Evolutionary conservation across 257 asterid genomes (phyloP), one percentile per base, ranked within the genome.

Genomic region (Leonotis leonurus): DNA sequence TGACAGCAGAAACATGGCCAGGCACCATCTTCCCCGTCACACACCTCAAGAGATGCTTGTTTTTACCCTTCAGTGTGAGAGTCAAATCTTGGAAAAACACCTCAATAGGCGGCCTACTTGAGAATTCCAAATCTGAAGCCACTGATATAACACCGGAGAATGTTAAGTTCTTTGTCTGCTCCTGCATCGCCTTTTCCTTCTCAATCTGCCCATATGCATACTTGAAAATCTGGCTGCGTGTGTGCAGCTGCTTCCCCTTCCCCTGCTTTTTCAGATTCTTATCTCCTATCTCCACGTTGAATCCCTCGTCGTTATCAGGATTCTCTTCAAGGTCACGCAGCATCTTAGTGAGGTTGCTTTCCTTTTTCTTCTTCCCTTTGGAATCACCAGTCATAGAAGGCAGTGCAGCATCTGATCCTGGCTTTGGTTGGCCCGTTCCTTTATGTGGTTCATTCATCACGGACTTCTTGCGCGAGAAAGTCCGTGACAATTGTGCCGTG

Each of bases 1-100:
- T 92, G 17, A 89, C 90, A 74, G 99, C 99, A 39, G 99, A 84
- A 30, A 92, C 85, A n/a, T 88, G 85, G 68, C 95, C 90, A 25
- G 97, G 93, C 73, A 54, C 70, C 56, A 92, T 84, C 71, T 83
- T 88, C 20, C 99, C 99, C 0, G 75, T 84, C 51, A 86, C 75
- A 26, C 82, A 85, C 80, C 93, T 81, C 62, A 92, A 80, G 54
- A 92, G 88, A 67, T 69, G 82, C 62, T 72, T 85, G 70, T 83
- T 78, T 70, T 83, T 79, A 25, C 85, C 85, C 57, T 86, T 92
- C 78, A 92, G 64, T 14, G 88, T 75, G 66, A 92, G 93, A 1
- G 95, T 86, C 17, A 92, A 79, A 69, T 89, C 83, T 67, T 74
- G 80, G 66, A 92, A 89, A 49, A 70, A 55, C 46, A 92, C 75